Evolutionary conservation across 768 basidiomycete species (phyloP).

Genomic region (Lentinula aciculospora): DNA sequence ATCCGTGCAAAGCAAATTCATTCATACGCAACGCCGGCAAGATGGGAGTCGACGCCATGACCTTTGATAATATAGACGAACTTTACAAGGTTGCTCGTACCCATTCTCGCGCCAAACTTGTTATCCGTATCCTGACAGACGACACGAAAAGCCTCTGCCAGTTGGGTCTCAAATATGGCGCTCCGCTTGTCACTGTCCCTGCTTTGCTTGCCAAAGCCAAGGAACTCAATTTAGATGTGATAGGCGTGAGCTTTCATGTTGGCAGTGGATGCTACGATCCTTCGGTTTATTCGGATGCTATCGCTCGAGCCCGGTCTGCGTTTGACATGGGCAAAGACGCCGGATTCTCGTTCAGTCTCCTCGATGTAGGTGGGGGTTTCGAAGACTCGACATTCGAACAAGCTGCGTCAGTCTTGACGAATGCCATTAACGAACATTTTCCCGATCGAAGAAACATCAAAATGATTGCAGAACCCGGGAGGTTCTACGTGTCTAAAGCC

Average conservation of each 20-base stretch:
- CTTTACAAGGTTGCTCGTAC: conserved; percentile 84
- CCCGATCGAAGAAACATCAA: conserved; percentile 63
- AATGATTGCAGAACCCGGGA: conserved; percentile 93
- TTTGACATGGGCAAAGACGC: conserved; percentile 83
- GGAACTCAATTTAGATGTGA: conserved; percentile 75
- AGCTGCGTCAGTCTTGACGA: conserved; percentile 64
- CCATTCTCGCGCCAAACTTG: conserved; percentile 79
- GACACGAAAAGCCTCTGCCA: conserved; percentile 93
- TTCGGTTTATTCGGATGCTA: conserved; percentile 83
- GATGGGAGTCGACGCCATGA: conserved; percentile 86
- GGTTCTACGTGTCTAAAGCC: conserved; percentile 90
- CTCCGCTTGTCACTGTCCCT: conserved; percentile 76
- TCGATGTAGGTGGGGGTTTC: conserved; percentile 94
- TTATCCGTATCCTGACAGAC: conserved; percentile 96
- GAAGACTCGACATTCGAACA: conserved; percentile 82
- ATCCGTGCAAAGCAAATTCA: conserved; percentile 95
- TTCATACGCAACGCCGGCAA: conserved; percentile 39
- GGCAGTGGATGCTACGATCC: conserved; percentile 97
- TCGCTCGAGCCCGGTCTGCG: conserved; percentile 72
- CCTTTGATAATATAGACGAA: conserved; percentile 97
- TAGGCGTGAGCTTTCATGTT: conserved; percentile 97
- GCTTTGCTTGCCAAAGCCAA: conserved; percentile 73
- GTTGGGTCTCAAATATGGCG: conserved; percentile 96
- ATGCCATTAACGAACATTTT: conserved; percentile 75
- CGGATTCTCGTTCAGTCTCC: conserved; percentile 77